Percentiles rank a stretch among this genome's conserved stretches.
These are phyloP conservation scores for Xylariaceae sp. DNA, from an alignment of 2,329 filamentous ascomycete species.

Conservation along the genomic window DNA sequence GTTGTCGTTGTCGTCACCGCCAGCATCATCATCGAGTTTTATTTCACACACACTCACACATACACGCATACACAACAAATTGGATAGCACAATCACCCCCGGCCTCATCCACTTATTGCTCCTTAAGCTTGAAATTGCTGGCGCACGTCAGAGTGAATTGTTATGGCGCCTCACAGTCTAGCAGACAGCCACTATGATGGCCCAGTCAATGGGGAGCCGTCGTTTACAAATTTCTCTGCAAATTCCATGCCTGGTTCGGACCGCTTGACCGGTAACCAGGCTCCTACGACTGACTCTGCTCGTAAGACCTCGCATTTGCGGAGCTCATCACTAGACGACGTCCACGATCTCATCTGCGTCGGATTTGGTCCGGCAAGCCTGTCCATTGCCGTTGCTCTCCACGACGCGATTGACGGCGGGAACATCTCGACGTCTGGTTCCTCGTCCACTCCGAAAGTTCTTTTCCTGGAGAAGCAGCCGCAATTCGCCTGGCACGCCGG, in stretches of 20 bases:
- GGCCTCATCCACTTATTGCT: too few relatives aligned
- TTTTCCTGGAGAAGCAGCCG: conserved; percentile 82
- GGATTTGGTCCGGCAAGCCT: conserved; percentile 92
- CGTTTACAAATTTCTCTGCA: too few relatives aligned
- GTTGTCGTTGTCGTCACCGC: too few relatives aligned
- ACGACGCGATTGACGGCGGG: conserved; percentile 65
- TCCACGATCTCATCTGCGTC: conserved; percentile 83
- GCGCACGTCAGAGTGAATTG: too few relatives aligned
- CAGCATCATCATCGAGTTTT: too few relatives aligned
- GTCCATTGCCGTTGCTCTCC: conserved; percentile 81
- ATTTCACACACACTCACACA: too few relatives aligned
- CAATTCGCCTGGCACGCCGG: conserved; percentile 90
- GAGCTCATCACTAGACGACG: conserved; percentile 53
- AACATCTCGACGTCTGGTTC: conserved; percentile 33
- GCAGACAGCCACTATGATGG: conserved; percentile 21
- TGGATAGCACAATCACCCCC: too few relatives aligned
- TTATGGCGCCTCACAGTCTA: conserved; percentile 27
- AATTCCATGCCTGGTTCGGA: too few relatives aligned
- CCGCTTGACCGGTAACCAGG: not conserved
- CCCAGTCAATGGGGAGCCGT: not conserved
- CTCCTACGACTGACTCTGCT: not conserved
- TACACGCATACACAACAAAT: too few relatives aligned
- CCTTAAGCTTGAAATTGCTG: too few relatives aligned
- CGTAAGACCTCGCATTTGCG: conserved; percentile 39
- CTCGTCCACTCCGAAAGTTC: conserved; percentile 59